phyloP scores from a whole-genome alignment of 2,329 filamentous ascomycete species.

The Drechslerella dactyloides region DNA sequence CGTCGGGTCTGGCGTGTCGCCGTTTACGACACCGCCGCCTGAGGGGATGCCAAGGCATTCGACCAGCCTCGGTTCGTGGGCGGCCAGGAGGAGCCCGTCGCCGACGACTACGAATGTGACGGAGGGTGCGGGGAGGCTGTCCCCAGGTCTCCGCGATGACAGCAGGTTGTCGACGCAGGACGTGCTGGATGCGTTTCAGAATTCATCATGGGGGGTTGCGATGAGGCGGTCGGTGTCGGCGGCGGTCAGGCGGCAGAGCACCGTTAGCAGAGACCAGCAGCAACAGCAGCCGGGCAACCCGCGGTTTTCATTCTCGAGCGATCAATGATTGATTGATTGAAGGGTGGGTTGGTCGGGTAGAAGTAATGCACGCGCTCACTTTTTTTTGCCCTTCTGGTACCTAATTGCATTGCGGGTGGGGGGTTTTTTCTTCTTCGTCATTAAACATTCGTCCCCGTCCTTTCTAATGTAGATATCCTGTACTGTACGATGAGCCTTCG shows the following conservation, averaged over 20 bases:
- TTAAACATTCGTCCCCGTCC: constrained; percentile 16
- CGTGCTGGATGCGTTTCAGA: constrained; percentile 53
- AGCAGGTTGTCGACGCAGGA: constrained; percentile 52
- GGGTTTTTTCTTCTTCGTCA: constrained; percentile 7
- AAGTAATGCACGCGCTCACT: not conserved
- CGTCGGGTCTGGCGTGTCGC: constrained; percentile 50
- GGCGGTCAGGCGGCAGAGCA: constrained; percentile 26
- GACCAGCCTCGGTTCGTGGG: constrained; percentile 29
- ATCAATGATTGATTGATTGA: constrained; percentile 23
- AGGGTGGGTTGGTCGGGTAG: not conserved
- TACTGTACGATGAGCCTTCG: constrained; percentile 2
- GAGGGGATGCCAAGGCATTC: constrained; percentile 4
- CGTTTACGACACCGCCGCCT: constrained; percentile 50
- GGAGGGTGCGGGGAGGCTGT: constrained; percentile 18
- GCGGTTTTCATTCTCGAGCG: constrained; percentile 47
- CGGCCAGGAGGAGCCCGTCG: constrained; percentile 18
- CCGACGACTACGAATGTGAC: not conserved
- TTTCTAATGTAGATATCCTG: constrained; percentile 9
- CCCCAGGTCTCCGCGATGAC: constrained; percentile 34
- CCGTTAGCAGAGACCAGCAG: constrained; percentile 16
- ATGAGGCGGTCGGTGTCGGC: constrained; percentile 50
- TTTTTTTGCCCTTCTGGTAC: not conserved
- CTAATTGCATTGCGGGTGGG: constrained; percentile 7
- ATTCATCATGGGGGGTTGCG: constrained; percentile 51
- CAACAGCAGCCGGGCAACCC: constrained; percentile 27